Conservation (phyloP, 371 early-diverging fungal species). For the Basidiobolus heterosporus region DNA sequence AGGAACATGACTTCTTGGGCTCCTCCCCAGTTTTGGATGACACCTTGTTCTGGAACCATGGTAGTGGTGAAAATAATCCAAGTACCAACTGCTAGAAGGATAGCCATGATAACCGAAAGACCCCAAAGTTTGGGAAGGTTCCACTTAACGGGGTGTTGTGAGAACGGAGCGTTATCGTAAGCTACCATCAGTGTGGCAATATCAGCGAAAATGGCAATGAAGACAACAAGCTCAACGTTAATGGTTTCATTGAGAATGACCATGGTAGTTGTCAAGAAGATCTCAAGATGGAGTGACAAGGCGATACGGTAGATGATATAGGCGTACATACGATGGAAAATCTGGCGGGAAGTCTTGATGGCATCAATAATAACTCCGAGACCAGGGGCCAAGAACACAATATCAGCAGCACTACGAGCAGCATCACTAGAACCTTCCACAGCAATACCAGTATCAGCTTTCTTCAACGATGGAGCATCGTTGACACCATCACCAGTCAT, state of each 20-base stretch:
- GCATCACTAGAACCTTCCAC: slow-evolving; percentile 40
- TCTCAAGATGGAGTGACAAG: slow-evolving; percentile 8
- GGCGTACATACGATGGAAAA: slow-evolving; percentile 52
- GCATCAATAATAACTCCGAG: slow-evolving; percentile 51
- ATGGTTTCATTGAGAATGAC: not conserved
- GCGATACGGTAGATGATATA: slow-evolving; percentile 14
- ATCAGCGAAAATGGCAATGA: slow-evolving; percentile 1
- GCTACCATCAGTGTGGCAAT: not conserved
- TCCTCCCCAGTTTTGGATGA: slow-evolving; percentile 2
- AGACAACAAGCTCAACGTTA: not conserved
- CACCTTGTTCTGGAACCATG: not conserved
- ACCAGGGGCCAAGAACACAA: slow-evolving; percentile 59
- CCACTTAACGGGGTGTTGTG: slow-evolving; percentile 12
- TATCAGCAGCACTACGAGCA: slow-evolving; percentile 56
- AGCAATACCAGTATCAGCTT: slow-evolving; percentile 63
- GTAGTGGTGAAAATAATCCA: not conserved
- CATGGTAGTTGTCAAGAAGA: not conserved
- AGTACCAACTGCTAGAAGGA: slow-evolving; percentile 10
- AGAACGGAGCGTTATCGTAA: slow-evolving; percentile 13
- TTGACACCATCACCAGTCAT: slow-evolving; percentile 95
- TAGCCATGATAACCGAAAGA: slow-evolving; percentile 7
- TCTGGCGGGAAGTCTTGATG: slow-evolving; percentile 40
- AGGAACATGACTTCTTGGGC: slow-evolving; percentile 6
- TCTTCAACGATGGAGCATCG: slow-evolving; percentile 84
- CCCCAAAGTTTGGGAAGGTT: slow-evolving; percentile 8